Percentiles rank a stretch among this genome's conserved stretches.
Conservation (phyloP, 305 asterid species). For the Solanum aculeatissimum region DNA sequence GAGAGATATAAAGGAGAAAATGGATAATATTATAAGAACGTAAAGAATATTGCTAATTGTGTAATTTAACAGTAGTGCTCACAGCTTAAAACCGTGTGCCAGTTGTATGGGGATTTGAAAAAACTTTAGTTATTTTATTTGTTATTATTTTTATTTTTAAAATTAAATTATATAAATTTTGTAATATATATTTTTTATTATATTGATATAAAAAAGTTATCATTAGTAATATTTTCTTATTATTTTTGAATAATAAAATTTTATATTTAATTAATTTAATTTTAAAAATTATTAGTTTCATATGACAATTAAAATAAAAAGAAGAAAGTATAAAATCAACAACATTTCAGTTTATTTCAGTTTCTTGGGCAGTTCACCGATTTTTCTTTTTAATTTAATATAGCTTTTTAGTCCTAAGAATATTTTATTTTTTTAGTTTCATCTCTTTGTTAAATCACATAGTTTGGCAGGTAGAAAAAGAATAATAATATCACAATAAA, state of each 20-base stretch:
- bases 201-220: no score
- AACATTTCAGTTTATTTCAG: background rate
- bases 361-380: slow-evolving; percentile 2
- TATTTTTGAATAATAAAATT: no score
- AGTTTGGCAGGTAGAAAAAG: background rate
- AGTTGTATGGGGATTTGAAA: background rate
- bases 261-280: no score
- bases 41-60: background rate
- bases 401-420: background rate
- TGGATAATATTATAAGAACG: no score
- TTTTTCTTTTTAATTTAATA: background rate
- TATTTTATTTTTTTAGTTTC: background rate
- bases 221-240: no score
- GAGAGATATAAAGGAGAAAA: no score
- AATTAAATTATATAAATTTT: no score
- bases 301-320: no score
- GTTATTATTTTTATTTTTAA: no score
- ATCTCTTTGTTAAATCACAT: background rate
- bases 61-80: background rate
- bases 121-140: background rate
- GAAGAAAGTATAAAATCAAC: background rate
- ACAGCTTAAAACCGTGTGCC: background rate
- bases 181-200: no score
- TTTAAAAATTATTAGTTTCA: no score
- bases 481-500: background rate